These are phyloP conservation scores for Phytophthora quininea DNA, from an alignment of 352 stramenopile species.

Conservation along the genomic window DNA sequence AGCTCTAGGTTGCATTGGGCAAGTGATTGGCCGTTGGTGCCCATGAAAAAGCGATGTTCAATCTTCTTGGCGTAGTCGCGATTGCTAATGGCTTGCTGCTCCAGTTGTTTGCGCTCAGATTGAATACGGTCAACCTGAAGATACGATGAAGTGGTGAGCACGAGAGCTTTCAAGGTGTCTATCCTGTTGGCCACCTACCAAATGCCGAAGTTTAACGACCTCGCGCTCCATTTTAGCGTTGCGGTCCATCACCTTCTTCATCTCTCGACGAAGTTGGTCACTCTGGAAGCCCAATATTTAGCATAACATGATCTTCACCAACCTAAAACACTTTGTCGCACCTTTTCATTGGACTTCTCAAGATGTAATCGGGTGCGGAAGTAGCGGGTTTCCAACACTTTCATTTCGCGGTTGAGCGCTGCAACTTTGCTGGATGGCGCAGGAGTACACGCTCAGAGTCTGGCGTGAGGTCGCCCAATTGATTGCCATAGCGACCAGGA, in stretches of 20 bases:
- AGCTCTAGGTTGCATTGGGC: slow-evolving; percentile 74
- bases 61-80: slow-evolving; percentile 88
- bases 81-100: slow-evolving; percentile 82
- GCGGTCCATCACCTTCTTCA: slow-evolving; percentile 42
- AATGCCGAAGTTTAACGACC: slow-evolving; percentile 63
- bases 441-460: slow-evolving; percentile 43
- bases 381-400: slow-evolving; percentile 75
- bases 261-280: slow-evolving; percentile 58
- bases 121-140: slow-evolving; percentile 75
- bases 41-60: slow-evolving; percentile 83
- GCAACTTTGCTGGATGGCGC: slow-evolving; percentile 64
- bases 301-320: too few species aligned
- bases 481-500: slow-evolving; percentile 18
- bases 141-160: not conserved
- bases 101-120: slow-evolving; percentile 71
- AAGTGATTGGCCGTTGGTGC: slow-evolving; percentile 65
- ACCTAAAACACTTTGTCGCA: slow-evolving; percentile 4
- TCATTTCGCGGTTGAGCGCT: slow-evolving; percentile 70
- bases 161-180: not conserved
- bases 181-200: slow-evolving; percentile 33
- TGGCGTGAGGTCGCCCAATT: slow-evolving; percentile 19
- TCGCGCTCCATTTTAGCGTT: slow-evolving; percentile 62
- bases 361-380: slow-evolving; percentile 76
- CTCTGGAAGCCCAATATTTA: slow-evolving; percentile 35
- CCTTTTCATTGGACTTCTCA: slow-evolving; percentile 74